These are phyloP conservation scores for Microcos paniculata DNA, from an alignment of 345 rosid genomes.

Conservation along the genomic window DNA sequence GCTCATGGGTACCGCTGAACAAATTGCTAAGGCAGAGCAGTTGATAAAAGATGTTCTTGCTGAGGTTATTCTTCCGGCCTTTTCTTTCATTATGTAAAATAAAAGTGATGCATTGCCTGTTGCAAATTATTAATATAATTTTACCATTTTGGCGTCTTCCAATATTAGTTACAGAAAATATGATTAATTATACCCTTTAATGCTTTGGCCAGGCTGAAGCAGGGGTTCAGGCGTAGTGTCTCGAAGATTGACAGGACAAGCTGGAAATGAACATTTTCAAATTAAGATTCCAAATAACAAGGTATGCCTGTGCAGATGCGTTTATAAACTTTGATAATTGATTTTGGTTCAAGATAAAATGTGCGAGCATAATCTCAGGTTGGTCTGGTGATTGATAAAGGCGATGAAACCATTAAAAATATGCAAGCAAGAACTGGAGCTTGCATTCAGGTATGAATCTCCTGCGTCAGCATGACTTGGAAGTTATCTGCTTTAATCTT, in stretches of 20 bases:
- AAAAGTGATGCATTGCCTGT: not conserved
- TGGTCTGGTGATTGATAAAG: conserved; percentile 98
- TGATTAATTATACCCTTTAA: not conserved
- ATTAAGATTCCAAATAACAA: conserved; percentile 86
- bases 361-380: conserved; percentile 56
- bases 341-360: conserved; percentile 21
- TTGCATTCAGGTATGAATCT: conserved; percentile 79
- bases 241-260: conserved; percentile 70
- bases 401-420: conserved; percentile 95
- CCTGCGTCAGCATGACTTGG: not conserved
- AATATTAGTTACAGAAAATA: not conserved
- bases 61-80: conserved; percentile 40
- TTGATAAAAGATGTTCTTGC: conserved; percentile 89
- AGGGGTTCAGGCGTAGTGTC: conserved; percentile 76
- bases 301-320: conserved; percentile 40
- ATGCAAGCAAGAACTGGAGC: conserved; percentile 95
- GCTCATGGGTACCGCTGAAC: conserved; percentile 78
- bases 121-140: not conserved
- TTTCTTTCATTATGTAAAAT: not conserved
- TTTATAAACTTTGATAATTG: conserved; percentile 6
- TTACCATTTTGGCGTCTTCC: not conserved
- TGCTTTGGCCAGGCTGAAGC: conserved; percentile 71
- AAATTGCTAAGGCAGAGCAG: conserved; percentile 87
- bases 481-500: too few species aligned
- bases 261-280: conserved; percentile 71